Evolutionary conservation across 495 filamentous ascomycete genomes (phyloP), one percentile per base, ranked within the genome.

Genomic region (Chlorociboria aeruginascens): DNA sequence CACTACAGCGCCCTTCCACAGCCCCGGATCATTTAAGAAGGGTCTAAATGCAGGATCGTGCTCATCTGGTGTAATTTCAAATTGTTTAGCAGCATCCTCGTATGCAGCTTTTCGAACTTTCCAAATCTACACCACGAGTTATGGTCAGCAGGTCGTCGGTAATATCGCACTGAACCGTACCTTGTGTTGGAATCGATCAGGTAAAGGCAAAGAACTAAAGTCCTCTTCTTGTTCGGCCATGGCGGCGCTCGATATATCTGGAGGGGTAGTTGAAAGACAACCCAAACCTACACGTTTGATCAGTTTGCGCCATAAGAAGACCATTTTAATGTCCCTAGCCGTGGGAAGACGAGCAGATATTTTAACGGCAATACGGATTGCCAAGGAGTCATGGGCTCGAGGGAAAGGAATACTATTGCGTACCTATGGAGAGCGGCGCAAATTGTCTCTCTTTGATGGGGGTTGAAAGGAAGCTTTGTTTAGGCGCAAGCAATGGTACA

Each of bases 101-200:
- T 97, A 99, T 41, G 83, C 92, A 61, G 79, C 76, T 65, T 99
- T 99, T 53, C 92, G 77, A 36, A 92, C 92, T 74, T 99, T 99
- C 92, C 92, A 99, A 60, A 84, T 80, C 82, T 92, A 37, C 38
- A 29, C 13, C 38, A 29, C 13, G 45, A 11, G 9, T 33, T 32
- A 34, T 37, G 32, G 11, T 45, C 6, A 55, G 42, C 37, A 40
- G n/a, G n/a, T 48, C n/a, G 7, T 36, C 10, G 39, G 1, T 20
- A 40, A 31, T 8, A 36, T 25, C 32, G 2, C n/a, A 29, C 10
- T 8, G 8, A n/a, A 20, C 58, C 73, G 55, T 59, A 86, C 83
- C 77, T 96, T 96, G 70, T 96, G 88, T 36, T 79, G 64, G 63
- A 89, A 94, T 58, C 86, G 77, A 47, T 95, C 89, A 8, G 79